Conservation (phyloP, 176 grass and related monocot genomes). For the Poa pratensis region DNA sequence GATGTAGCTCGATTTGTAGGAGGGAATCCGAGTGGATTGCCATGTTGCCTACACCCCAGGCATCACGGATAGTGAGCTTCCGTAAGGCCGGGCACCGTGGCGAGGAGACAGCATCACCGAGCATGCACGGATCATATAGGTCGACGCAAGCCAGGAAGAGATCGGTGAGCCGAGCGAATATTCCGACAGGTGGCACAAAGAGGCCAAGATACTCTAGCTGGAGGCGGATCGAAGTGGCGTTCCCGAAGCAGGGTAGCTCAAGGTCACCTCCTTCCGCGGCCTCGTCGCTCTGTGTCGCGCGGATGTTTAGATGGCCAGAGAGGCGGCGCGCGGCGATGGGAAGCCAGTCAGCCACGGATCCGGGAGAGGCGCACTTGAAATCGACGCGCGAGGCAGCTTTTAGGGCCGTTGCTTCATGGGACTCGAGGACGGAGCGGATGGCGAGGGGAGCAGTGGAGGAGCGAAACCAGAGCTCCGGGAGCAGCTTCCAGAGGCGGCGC, state of each 20-base stretch:
- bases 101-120: not conserved
- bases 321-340: too few relatives aligned
- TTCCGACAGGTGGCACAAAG: not conserved
- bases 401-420: too few relatives aligned
- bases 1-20: not conserved
- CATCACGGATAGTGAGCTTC: not conserved
- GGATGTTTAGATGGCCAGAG: too few relatives aligned
- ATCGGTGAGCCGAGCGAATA: not conserved
- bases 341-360: too few relatives aligned
- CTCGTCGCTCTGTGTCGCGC: too few relatives aligned
- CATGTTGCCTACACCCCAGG: not conserved
- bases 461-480: too few relatives aligned
- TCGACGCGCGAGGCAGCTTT: too few relatives aligned
- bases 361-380: too few relatives aligned
- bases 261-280: not conserved
- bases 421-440: too few relatives aligned
- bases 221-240: not conserved
- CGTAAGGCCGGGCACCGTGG: not conserved
- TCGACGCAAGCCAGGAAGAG: not conserved
- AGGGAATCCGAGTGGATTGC: not conserved
- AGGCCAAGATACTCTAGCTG: not conserved
- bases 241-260: slow-evolving; percentile 26
- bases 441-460: too few relatives aligned
- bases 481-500: too few relatives aligned
- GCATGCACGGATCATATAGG: not conserved